These are phyloP conservation scores for Penicillium sp. DNA, from an alignment of 2,329 filamentous ascomycete genomes.

Conservation along the genomic window DNA sequence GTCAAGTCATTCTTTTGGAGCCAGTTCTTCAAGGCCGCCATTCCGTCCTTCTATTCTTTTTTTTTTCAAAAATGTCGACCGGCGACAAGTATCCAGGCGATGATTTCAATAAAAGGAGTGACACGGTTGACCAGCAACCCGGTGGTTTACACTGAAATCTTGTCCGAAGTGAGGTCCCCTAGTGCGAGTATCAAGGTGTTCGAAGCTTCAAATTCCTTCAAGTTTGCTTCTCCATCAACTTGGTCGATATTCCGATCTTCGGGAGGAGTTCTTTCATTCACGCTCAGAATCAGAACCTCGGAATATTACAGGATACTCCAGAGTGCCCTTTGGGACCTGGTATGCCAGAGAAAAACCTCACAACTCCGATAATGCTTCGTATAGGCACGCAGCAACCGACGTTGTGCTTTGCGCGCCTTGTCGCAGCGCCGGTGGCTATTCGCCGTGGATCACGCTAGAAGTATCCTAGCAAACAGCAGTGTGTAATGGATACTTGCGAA, in stretches of 20 bases:
- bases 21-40: conserved; percentile 16
- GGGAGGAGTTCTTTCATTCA: not conserved
- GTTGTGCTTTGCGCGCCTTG: not conserved
- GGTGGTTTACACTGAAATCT: not conserved
- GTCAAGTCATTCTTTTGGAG: conserved; percentile 57
- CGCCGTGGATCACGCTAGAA: not conserved
- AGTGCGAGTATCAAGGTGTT: not conserved
- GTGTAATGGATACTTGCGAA: not conserved
- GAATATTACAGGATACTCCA: not conserved
- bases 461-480: not conserved
- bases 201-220: not conserved
- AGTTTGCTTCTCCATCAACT: conserved; percentile 21
- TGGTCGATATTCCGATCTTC: conserved; percentile 2
- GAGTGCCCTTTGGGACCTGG: not conserved
- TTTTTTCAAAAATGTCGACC: conserved; percentile 22
- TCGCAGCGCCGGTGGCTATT: not conserved
- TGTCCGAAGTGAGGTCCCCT: not conserved
- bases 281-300: not conserved
- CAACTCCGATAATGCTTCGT: not conserved
- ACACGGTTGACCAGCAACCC: conserved; percentile 25
- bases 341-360: not conserved
- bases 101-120: conserved; percentile 18
- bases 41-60: conserved; percentile 9
- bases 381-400: not conserved
- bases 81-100: conserved; percentile 23